Evolutionary conservation across 257 asterid genomes (phyloP).

Genomic region (Solanum appendiculatum): DNA sequence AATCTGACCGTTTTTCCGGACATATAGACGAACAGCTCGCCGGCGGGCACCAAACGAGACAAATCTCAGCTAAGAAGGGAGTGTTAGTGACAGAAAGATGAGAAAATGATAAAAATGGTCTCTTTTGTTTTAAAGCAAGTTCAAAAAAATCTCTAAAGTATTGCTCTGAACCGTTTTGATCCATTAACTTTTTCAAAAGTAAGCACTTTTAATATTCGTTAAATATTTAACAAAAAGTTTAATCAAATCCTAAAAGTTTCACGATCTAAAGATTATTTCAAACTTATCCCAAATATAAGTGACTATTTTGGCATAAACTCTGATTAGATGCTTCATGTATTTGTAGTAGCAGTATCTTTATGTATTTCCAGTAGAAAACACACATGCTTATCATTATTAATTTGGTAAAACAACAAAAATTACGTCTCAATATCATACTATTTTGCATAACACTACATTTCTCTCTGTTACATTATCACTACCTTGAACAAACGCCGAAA

Average conservation of each 20-base stretch:
- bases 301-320: no score
- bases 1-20: not conserved
- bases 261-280: no score
- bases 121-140: not conserved
- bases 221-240: no score
- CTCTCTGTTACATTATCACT: not conserved
- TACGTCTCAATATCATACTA: not conserved
- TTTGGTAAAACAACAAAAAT: not conserved
- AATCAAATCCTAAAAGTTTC: no score
- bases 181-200: not conserved
- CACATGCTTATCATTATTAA: not conserved
- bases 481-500: not conserved
- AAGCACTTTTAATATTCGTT: not conserved
- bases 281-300: no score
- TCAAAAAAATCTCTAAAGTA: not conserved
- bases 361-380: no score
- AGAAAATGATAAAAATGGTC: not conserved
- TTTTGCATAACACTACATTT: not conserved
- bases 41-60: not conserved
- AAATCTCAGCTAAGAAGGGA: not conserved
- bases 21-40: not conserved
- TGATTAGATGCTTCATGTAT: no score
- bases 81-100: not conserved
- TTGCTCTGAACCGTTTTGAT: not conserved
- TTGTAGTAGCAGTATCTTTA: no score